Base-by-base conservation (phyloP, 139 green algal genomes). In the Coelastrella sp. region DNA sequence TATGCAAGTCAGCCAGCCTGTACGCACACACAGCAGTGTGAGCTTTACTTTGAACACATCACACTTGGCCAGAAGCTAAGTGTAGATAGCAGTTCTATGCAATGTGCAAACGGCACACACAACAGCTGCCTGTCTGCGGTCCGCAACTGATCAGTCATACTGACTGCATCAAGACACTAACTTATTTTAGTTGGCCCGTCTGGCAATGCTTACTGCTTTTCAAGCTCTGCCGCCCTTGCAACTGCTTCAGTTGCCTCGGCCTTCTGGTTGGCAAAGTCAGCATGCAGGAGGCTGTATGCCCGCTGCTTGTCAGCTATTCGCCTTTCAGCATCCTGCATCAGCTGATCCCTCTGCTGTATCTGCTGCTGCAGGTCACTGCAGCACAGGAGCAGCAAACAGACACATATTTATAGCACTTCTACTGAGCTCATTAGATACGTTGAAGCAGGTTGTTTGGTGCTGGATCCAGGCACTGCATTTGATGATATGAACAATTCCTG, bases 231-330 rank as follows among this genome's bases (percentile, higher is more conserved):
- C 75, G 73, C 73, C 4, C 5, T 19, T 17, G 65, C 23, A n/a
- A 57, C 64, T 7, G 64, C 77, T 16, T 87, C 80, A 19, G 80
- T 80, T 75, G 68, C 73, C 22, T 87, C 59, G 6, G 54, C 78
- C 60, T 79, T 80, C 73, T 91, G 80, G 10, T 76, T 83, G 19
- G 66, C 76, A 83, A 87, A 91, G 60, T 94, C 89, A 56, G 92
- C 78, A 71, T 92, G 90, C 77, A 94, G 88, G 80, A 93, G 83
- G 16, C 85, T 77, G 80, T 85, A 92, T 4, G 85, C 86, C 17
- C 85, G 91, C 65, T 81, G 89, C 78, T 92, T 91, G 64, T 94
- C 91, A 47, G 90, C 86, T 60, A 93, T 22, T 8, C 85, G 80
- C 73, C 78, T 71, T n/a, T 91, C 92, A 54, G 88, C 88, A 6